A percentile compares a stretch with the other conserved stretches of the same genome.
These are phyloP conservation scores for Laguncularia racemosa DNA, from an alignment of 345 rosid species.

Conservation along the genomic window DNA sequence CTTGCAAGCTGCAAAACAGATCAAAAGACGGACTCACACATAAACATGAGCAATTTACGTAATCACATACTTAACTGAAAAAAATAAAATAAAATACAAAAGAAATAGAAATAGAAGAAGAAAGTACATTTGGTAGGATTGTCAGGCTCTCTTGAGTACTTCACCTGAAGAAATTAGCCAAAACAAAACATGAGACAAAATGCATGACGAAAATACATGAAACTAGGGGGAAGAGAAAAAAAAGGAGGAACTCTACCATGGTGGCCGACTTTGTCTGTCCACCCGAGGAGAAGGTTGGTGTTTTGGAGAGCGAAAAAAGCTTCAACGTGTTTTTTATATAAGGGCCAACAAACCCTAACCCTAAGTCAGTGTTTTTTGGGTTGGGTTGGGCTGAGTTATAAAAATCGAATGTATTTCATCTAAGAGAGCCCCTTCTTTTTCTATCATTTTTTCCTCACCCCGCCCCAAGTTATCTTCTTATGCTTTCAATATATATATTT, in stretches of 20 bases:
- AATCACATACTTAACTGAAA: background rate
- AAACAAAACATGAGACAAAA: background rate
- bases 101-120: background rate
- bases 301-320: background rate
- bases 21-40: background rate
- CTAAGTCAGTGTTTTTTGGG: too few species aligned
- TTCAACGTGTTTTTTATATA: background rate
- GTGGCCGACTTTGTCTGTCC: slow-evolving; percentile 8
- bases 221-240: background rate
- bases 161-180: slow-evolving; percentile 46
- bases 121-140: slow-evolving; percentile 80
- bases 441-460: too few species aligned
- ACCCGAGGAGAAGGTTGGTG: background rate
- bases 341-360: too few species aligned
- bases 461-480: too few species aligned
- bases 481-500: too few species aligned
- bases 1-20: slow-evolving; percentile 72
- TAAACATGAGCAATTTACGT: background rate
- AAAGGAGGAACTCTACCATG: slow-evolving; percentile 21
- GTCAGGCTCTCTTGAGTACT: slow-evolving; percentile 91
- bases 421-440: too few species aligned
- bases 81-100: background rate
- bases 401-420: too few species aligned
- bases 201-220: background rate
- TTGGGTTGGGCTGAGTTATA: too few species aligned